Conservation (phyloP, 129 eudicot genomes). For the Calendula officinalis region DNA sequence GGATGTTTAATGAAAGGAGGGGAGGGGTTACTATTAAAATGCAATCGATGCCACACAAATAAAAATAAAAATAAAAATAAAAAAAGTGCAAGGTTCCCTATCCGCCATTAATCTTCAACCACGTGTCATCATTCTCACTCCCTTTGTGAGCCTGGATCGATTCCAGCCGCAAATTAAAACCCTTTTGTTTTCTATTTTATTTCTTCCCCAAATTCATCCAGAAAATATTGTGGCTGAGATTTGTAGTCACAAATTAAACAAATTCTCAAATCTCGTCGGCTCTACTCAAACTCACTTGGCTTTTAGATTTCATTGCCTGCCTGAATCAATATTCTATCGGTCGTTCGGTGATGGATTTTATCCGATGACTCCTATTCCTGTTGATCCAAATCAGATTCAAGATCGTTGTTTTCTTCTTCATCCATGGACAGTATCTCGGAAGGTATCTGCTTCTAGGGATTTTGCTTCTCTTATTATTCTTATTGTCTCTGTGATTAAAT, state of each 20-base stretch:
- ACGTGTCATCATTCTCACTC: slow-evolving; percentile 48
- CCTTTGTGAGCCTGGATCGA: slow-evolving; percentile 4
- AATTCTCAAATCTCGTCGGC: background rate
- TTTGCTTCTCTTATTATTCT: background rate
- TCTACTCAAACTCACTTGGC: background rate
- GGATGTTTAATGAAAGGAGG: background rate
- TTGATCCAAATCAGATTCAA: slow-evolving; percentile 20
- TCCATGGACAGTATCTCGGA: slow-evolving; percentile 26
- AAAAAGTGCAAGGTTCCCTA: slow-evolving; percentile 60
- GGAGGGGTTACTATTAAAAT: background rate
- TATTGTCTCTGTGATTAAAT: slow-evolving; percentile 19
- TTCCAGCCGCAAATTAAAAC: slow-evolving; percentile 59
- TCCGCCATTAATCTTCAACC: slow-evolving; percentile 39
- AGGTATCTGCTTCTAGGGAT: slow-evolving; percentile 23
- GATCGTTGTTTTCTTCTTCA: slow-evolving; percentile 21
- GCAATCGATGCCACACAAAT: slow-evolving; percentile 19
- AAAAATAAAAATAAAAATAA: background rate
- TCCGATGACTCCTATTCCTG: slow-evolving; percentile 4
- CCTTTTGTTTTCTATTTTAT: slow-evolving; percentile 3
- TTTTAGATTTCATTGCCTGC: background rate
- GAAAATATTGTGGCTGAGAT: slow-evolving; percentile 63
- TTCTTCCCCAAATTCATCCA: slow-evolving; percentile 1
- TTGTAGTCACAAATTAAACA: slow-evolving; percentile 12
- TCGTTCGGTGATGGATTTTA: slow-evolving; percentile 8
- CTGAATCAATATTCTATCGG: background rate